Percentiles rank a stretch among this genome's conserved stretches.
phyloP scores from a whole-genome alignment of 768 basidiomycete genomes.

The Trametes elegans region DNA sequence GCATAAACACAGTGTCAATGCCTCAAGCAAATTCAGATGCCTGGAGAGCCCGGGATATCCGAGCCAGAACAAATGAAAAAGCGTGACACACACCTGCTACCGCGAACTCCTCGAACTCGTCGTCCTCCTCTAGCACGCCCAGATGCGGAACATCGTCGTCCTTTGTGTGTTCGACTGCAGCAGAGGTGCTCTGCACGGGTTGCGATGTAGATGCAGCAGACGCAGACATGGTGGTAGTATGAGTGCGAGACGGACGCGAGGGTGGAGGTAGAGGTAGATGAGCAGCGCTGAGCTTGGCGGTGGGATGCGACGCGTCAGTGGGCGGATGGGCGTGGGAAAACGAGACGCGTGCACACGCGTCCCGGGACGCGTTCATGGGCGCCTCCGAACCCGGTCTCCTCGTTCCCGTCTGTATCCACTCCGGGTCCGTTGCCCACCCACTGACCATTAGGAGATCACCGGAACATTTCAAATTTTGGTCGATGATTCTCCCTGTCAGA shows the following conservation, averaged over 20 bases:
- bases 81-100: constrained; percentile 70
- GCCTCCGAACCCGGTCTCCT: neutral
- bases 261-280: neutral
- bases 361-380: neutral
- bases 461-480: no score
- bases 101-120: constrained; percentile 94
- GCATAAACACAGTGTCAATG: neutral
- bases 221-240: constrained; percentile 29
- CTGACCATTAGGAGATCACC: no score
- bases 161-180: constrained; percentile 25
- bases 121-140: constrained; percentile 93
- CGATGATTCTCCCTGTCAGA: no score
- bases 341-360: neutral
- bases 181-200: constrained; percentile 22
- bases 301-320: constrained; percentile 11
- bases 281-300: neutral
- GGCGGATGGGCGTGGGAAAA: constrained; percentile 4
- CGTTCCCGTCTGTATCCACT: neutral
- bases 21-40: neutral
- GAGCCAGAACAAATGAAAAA: neutral
- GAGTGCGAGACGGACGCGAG: no score
- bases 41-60: neutral
- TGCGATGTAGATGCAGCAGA: constrained; percentile 30
- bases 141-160: constrained; percentile 60
- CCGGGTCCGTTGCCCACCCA: no score